A percentile compares a stretch with the other conserved stretches of the same genome.
Conservation (phyloP, 2,329 filamentous ascomycete genomes). For the Xylariaceae sp. region DNA sequence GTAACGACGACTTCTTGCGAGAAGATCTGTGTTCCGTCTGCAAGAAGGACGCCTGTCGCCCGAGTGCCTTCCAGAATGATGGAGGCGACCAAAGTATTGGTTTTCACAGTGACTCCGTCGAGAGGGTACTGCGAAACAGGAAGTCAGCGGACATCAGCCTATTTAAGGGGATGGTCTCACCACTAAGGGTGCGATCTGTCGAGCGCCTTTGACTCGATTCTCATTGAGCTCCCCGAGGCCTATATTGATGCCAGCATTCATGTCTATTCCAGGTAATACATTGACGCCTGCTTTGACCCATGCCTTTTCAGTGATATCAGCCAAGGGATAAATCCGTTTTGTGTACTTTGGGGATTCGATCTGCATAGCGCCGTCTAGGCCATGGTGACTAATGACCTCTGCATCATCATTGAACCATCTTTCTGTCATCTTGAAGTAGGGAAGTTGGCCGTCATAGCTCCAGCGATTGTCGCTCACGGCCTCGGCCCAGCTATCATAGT, state of each 20-base stretch:
- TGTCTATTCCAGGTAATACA: constrained; percentile 13
- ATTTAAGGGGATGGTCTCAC: not conserved
- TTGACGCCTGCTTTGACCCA: constrained; percentile 33
- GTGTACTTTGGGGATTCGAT: constrained; percentile 25
- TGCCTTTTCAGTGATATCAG: constrained; percentile 23
- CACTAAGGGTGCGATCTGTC: constrained; percentile 9
- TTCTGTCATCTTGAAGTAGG: constrained; percentile 38
- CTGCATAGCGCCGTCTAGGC: constrained; percentile 25
- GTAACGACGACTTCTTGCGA: constrained; percentile 15
- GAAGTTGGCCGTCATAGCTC: constrained; percentile 37
- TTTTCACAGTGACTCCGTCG: constrained; percentile 10
- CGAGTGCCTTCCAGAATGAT: constrained; percentile 11
- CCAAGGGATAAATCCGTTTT: constrained; percentile 33
- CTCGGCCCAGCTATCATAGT: constrained; percentile 42
- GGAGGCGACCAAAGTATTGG: constrained; percentile 17
- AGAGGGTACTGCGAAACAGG: constrained; percentile 11
- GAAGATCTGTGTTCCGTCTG: constrained; percentile 11
- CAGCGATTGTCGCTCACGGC: constrained; percentile 34
- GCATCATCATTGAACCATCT: constrained; percentile 17
- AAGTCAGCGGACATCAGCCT: constrained; percentile 1
- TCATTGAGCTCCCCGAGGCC: constrained; percentile 7
- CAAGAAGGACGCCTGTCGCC: constrained; percentile 14
- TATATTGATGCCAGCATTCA: constrained; percentile 13
- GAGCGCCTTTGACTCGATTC: constrained; percentile 13
- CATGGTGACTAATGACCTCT: constrained; percentile 18